Percentiles rank a stretch among this genome's conserved stretches.
phyloP scores from a whole-genome alignment of 768 basidiomycete genomes.

The Saitozyma podzolica region DNA sequence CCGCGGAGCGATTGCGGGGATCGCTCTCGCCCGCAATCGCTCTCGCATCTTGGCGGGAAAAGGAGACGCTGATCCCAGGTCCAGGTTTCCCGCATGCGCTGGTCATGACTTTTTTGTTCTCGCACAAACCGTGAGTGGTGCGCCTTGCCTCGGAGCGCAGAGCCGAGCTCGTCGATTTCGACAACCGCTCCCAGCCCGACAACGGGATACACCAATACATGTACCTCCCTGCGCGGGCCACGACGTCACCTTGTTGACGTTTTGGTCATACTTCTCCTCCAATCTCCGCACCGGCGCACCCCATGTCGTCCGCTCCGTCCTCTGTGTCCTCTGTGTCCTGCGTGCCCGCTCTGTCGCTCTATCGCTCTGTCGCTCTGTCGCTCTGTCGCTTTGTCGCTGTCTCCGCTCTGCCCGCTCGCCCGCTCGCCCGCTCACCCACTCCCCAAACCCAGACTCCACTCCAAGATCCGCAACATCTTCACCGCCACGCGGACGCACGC shows the following conservation, averaged over 20 bases:
- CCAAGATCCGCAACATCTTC: constrained; percentile 61
- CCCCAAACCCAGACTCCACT: no score
- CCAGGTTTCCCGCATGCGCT: constrained; percentile 87
- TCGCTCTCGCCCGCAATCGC: background rate
- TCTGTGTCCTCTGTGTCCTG: no score
- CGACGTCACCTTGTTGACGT: no score
- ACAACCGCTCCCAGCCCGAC: no score
- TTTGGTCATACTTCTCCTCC: no score
- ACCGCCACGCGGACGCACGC: constrained; percentile 88
- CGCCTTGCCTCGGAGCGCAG: background rate
- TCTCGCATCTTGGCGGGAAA: background rate
- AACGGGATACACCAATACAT: no score
- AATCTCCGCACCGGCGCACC: no score
- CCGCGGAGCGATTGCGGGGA: background rate
- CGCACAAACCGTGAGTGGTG: constrained; percentile 76
- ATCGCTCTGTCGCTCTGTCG: no score
- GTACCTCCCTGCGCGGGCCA: no score
- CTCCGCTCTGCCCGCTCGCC: background rate
- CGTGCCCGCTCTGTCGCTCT: no score
- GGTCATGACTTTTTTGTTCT: constrained; percentile 93
- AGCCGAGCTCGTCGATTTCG: background rate
- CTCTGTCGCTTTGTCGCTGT: background rate
- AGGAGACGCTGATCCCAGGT: background rate
- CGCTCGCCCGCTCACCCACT: background rate
- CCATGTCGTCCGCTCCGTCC: no score